Base-by-base conservation (phyloP, 139 green algal genomes). In the Picochlorum sp. region DNA sequence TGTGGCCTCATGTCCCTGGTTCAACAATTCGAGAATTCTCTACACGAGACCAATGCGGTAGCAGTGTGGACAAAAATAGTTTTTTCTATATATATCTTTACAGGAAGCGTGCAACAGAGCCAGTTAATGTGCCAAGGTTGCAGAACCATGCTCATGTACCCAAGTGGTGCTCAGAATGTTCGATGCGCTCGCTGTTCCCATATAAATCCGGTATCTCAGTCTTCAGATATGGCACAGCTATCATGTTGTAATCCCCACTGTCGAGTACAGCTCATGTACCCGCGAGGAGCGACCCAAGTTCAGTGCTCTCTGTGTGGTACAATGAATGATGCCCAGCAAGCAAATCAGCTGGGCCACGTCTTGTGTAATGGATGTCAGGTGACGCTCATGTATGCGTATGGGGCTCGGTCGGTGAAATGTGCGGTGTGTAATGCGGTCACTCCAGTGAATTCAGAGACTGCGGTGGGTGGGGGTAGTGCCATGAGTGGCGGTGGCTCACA, bases 391-490 rank as follows among this genome's bases (percentile, higher is more conserved):
- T 98, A 95, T 58, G 84, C 88, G 0, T 72, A 83, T 13, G 91
- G 89, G 3, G 91, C 91, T 2, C 80, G 88, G 30, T 90, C 83
- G 3, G 92, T 97, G 23, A 95, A 96, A 71, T 97, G 91, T 68
- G 82, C 84, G 4, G 78, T 97, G 4, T 97, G 91, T 75, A 87
- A 96, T 55, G 66, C 63, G 21, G 88, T 97, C 0, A 97, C 91
- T 1, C 59, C 68, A 23, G 78, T 75, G 41, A 30, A 28, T 54
- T 34, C 44, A 10, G 52, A 3, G 34, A 57, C 16, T 20, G 37
- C 34, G 1, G 6, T 41, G 34, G 34, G 34, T 41, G 34, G 34
- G 34, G 34, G 34, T 11, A 41, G 34, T 41, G 7, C 34, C 34
- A 11, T 11, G 6, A 41, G 34, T 41, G 34, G 28, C 28, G 28